These are phyloP conservation scores for Astraeus odoratus DNA, from an alignment of 768 basidiomycete genomes.

Conservation along the genomic window DNA sequence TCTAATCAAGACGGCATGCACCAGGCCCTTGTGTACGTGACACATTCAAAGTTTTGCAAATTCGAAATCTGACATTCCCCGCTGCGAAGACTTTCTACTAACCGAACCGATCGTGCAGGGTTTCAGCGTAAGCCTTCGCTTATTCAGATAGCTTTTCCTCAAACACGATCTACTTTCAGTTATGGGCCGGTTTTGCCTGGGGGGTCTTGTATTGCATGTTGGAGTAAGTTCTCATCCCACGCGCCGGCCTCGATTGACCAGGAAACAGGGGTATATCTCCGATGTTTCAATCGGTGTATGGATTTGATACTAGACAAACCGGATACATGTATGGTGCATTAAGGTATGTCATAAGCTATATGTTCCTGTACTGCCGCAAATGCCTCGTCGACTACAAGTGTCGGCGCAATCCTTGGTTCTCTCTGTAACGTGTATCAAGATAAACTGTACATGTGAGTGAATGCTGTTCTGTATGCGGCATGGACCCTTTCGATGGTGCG, in stretches of 20 bases:
- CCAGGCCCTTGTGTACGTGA: conserved; percentile 57
- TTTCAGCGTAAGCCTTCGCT: conserved; percentile 46
- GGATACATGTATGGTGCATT: conserved; percentile 53
- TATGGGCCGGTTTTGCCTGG: conserved; percentile 66
- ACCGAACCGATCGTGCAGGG: conserved; percentile 60
- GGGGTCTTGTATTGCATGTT: conserved; percentile 63
- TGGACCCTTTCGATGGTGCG: not conserved
- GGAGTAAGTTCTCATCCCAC: conserved; percentile 28
- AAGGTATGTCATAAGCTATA: no score
- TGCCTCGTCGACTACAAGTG: conserved; percentile 25
- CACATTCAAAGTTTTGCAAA: not conserved
- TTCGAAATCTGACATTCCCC: not conserved
- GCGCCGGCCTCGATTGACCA: not conserved
- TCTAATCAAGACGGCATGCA: conserved; percentile 60
- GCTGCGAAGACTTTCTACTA: conserved; percentile 3
- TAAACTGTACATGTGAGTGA: conserved; percentile 34
- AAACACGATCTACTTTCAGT: conserved; percentile 23
- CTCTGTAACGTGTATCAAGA: conserved; percentile 38
- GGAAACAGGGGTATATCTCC: conserved; percentile 39
- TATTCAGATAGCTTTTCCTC: not conserved
- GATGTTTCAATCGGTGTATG: conserved; percentile 47
- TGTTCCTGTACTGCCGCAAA: not conserved
- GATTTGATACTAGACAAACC: conserved; percentile 48
- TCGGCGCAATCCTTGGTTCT: conserved; percentile 43
- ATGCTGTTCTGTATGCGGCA: not conserved